Evolutionary conservation across 1,139 yeast genomes (phyloP), one percentile per base, ranked within the genome.

Genomic region (Pichia inconspicua): DNA sequence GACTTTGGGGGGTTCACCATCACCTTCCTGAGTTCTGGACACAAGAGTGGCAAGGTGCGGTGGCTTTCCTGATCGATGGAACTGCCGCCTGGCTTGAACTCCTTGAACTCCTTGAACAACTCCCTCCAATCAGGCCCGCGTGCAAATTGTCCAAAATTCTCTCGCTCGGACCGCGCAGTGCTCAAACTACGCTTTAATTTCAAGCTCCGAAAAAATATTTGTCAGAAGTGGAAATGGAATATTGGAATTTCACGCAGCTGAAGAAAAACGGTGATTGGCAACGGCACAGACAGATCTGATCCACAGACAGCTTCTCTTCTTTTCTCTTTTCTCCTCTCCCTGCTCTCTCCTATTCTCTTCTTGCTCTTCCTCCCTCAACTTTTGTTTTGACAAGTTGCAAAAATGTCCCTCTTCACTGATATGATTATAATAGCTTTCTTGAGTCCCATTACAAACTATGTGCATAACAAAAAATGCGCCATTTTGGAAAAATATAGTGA

Each of bases 391-490:
- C n/a, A 34, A 15, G 2, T 7, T 34, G 19, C 37, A 37, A 45
- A 28, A 10, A 53, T 53, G 56, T 42, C 55, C 8, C 39, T 50
- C 22, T 53, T 53, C 31, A 40, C 41, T 25, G 56, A 53, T 47
- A 50, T 53, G 53, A 36, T 52, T 3, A 47, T 53, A 12, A 50
- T 53, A 12, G 53, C 56, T 8, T 40, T 50, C 15, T 30, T 53
- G 11, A 45, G 48, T 9, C 56, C 56, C 3, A 35, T 53, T 4
- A 35, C 54, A 5, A 53, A 50, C 34, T 53, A 53, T 28, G 53
- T 50, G 15, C 47, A 53, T 31, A 50, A 50, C 36, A 53, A 53
- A 37, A 52, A 50, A 37, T 53, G 56, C 32, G 40, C 47, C 10
- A 47, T 53, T 15, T 27, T 53, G 6, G 51, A 51, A 25, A 41